phyloP scores from a whole-genome alignment of 2,329 filamentous ascomycete species.

The Paradendryphiella salina region DNA sequence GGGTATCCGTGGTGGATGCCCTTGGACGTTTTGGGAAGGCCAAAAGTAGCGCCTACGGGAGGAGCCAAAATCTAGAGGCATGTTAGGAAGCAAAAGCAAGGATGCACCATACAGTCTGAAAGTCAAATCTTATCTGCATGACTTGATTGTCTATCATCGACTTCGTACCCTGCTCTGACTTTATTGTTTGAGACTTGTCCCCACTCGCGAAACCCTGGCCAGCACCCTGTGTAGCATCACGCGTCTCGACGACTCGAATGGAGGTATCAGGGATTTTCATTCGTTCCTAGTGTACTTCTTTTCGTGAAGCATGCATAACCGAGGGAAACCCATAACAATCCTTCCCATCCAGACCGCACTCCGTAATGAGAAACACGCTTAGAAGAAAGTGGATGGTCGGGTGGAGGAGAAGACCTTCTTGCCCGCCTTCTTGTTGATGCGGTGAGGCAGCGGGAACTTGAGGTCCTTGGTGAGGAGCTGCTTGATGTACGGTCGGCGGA shows the following conservation, averaged over 20 bases:
- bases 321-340: slow-evolving; percentile 47
- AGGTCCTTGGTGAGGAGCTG: slow-evolving; percentile 94
- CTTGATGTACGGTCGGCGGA: slow-evolving; percentile 99
- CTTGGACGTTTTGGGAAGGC: slow-evolving; percentile 51
- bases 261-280: slow-evolving; percentile 50
- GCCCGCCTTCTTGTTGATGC: slow-evolving; percentile 77
- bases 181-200: slow-evolving; percentile 5
- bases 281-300: slow-evolving; percentile 50
- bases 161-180: slow-evolving; percentile 4
- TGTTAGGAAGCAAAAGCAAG: neutral
- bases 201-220: slow-evolving; percentile 7
- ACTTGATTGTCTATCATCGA: slow-evolving; percentile 18
- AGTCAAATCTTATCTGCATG: slow-evolving; percentile 11
- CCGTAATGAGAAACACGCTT: slow-evolving; percentile 56
- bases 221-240: slow-evolving; percentile 27
- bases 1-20: slow-evolving; percentile 71
- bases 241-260: slow-evolving; percentile 27
- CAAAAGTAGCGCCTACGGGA: slow-evolving; percentile 41
- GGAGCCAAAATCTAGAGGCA: slow-evolving; percentile 37
- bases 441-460: slow-evolving; percentile 98
- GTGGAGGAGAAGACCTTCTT: slow-evolving; percentile 92
- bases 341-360: slow-evolving; percentile 46
- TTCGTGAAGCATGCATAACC: slow-evolving; percentile 48
- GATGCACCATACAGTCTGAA: neutral
- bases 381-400: slow-evolving; percentile 97